Percentiles rank a stretch among this genome's conserved stretches.
Evolutionary conservation across 345 rosid species (phyloP).

Genomic region (Adansonia digitata): DNA sequence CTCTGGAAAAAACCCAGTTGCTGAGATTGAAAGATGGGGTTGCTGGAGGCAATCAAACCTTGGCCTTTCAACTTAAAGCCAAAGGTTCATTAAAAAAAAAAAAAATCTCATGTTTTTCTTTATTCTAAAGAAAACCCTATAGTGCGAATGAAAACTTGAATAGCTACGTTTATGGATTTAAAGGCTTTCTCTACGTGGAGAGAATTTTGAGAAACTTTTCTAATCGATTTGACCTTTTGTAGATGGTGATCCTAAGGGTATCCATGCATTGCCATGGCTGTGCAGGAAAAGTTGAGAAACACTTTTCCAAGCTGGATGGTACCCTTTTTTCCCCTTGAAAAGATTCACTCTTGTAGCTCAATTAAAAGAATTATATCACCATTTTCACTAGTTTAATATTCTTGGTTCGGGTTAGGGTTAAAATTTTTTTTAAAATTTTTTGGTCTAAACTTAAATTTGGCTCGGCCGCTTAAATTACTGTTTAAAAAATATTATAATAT

Average conservation of each 20-base stretch:
- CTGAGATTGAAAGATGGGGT: slow-evolving; percentile 64
- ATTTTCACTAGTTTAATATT: too few species aligned
- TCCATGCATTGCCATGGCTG: slow-evolving; percentile 95
- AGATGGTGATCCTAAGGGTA: slow-evolving; percentile 82
- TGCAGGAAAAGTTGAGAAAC: slow-evolving; percentile 86
- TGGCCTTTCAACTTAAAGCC: slow-evolving; percentile 88
- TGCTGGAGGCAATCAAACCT: slow-evolving; percentile 52
- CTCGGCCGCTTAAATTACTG: too few species aligned
- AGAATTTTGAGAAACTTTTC: not conserved
- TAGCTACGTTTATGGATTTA: too few species aligned
- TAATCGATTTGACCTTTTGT: slow-evolving; percentile 12
- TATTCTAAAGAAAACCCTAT: too few species aligned
- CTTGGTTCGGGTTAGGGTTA: too few species aligned
- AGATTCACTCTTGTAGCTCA: not conserved
- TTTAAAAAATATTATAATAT: too few species aligned
- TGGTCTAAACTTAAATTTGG: too few species aligned
- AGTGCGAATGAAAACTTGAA: not conserved
- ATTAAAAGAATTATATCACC: too few species aligned
- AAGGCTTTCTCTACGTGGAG: not conserved
- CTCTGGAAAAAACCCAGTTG: slow-evolving; percentile 32
- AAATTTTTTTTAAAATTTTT: too few species aligned
- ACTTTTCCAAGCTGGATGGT: slow-evolving; percentile 82
- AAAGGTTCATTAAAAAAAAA: slow-evolving; percentile 52
- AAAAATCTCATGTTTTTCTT: too few species aligned
- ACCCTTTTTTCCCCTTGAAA: not conserved